Evolutionary conservation across 768 basidiomycete species (phyloP).

Genomic region (Multifurca ochricompacta): DNA sequence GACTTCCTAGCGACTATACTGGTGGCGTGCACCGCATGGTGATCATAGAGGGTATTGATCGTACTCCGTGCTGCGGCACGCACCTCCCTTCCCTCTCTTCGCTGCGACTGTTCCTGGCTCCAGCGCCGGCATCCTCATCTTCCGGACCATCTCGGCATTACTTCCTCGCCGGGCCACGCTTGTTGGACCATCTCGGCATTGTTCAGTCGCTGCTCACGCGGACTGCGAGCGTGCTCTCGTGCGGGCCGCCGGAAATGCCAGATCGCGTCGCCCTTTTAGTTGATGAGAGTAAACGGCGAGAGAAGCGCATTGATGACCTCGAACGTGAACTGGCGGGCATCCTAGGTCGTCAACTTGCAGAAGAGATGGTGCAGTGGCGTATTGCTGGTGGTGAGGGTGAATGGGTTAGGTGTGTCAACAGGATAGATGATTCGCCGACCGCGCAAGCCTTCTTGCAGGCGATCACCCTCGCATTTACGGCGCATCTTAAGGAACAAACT

Average conservation of each 20-base stretch:
- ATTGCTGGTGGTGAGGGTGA: slow-evolving; percentile 23
- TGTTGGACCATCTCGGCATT: slow-evolving; percentile 52
- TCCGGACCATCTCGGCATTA: slow-evolving; percentile 65
- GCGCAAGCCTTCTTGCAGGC: slow-evolving; percentile 53
- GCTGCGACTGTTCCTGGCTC: slow-evolving; percentile 62
- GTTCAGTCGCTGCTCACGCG: slow-evolving; percentile 48
- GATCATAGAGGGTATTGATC: slow-evolving; percentile 74
- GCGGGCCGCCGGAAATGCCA: slow-evolving; percentile 57
- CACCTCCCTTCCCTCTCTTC: slow-evolving; percentile 74
- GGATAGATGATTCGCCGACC: slow-evolving; percentile 54
- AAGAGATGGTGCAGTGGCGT: slow-evolving; percentile 29
- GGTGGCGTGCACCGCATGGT: slow-evolving; percentile 74
- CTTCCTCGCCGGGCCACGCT: slow-evolving; percentile 76
- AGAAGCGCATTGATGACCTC: slow-evolving; percentile 61
- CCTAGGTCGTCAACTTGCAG: slow-evolving; percentile 37
- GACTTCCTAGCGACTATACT: slow-evolving; percentile 64
- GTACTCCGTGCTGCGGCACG: slow-evolving; percentile 81
- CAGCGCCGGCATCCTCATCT: slow-evolving; percentile 52
- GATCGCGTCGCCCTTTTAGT: slow-evolving; percentile 61
- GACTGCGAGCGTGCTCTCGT: slow-evolving; percentile 56
- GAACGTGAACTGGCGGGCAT: slow-evolving; percentile 54
- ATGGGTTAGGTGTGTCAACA: slow-evolving; percentile 45
- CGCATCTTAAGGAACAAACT: slow-evolving; percentile 21
- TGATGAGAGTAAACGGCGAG: slow-evolving; percentile 56
- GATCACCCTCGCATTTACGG: slow-evolving; percentile 42